phyloP scores from a whole-genome alignment of 2,329 filamentous ascomycete species.

The Fusarium secorum region DNA sequence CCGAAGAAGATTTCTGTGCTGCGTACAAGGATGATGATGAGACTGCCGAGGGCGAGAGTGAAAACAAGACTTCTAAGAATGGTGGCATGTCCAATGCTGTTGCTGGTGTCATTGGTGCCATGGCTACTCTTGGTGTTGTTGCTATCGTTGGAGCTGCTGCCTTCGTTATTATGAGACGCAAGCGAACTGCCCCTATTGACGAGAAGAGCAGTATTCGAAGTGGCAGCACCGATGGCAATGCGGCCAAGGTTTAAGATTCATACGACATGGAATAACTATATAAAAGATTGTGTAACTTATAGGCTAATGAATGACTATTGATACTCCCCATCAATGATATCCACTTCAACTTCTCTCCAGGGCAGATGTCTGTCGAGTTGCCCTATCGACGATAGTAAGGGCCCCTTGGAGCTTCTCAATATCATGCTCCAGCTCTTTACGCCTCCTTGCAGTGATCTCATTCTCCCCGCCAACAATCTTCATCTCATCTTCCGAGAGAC shows the following conservation, averaged over 20 bases:
- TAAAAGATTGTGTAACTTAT: background rate
- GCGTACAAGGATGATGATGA: conserved; percentile 39
- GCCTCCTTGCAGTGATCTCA: conserved; percentile 13
- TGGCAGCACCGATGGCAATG: conserved; percentile 16
- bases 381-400: conserved; percentile 29
- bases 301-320: background rate
- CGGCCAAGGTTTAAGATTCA: background rate
- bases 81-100: conserved; percentile 46
- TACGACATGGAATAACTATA: background rate
- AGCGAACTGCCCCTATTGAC: background rate
- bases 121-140: conserved; percentile 45
- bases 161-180: conserved; percentile 39
- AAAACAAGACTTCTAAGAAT: background rate
- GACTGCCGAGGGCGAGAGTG: background rate
- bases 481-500: conserved; percentile 21
- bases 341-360: conserved; percentile 1
- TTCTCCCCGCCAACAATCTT: conserved; percentile 26
- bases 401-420: conserved; percentile 30
- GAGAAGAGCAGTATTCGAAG: conserved; percentile 27
- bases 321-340: background rate
- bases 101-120: conserved; percentile 46
- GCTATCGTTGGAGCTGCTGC: conserved; percentile 22
- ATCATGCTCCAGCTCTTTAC: conserved; percentile 25
- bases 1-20: conserved; percentile 44
- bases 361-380: conserved; percentile 10